phyloP scores from a whole-genome alignment of 257 asterid genomes.

The Plantago ovata region DNA sequence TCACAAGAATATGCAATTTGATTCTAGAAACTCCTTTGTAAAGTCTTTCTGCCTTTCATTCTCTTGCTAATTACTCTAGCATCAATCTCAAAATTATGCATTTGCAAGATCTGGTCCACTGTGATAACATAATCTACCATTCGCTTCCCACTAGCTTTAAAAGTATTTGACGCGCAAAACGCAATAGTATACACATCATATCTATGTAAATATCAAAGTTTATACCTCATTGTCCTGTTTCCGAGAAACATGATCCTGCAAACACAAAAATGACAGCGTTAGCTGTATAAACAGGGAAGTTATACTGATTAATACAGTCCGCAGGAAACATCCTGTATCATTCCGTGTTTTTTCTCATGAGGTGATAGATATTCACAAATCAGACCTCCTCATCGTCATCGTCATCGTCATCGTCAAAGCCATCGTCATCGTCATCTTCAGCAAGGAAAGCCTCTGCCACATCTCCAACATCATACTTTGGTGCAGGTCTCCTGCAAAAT shows the following conservation, averaged over 20 bases:
- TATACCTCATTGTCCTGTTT: slow-evolving; percentile 81
- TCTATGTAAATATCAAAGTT: not conserved
- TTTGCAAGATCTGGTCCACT: too few relatives aligned
- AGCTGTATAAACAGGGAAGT: slow-evolving; percentile 13
- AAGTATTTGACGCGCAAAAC: too few relatives aligned
- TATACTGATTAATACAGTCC: slow-evolving; percentile 10
- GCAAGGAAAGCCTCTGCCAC: too few relatives aligned
- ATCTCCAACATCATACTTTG: slow-evolving; percentile 80
- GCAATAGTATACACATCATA: slow-evolving; percentile 2
- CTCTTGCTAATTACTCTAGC: too few relatives aligned
- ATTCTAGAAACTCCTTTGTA: too few relatives aligned
- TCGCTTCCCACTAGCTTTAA: too few relatives aligned
- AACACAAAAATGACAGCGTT: slow-evolving; percentile 18
- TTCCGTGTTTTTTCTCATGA: not conserved
- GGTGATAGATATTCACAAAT: too few relatives aligned
- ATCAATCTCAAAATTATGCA: too few relatives aligned
- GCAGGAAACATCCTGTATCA: slow-evolving; percentile 7
- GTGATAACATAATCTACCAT: too few relatives aligned
- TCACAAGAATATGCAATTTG: slow-evolving; percentile 5
- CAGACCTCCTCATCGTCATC: slow-evolving; percentile 72
- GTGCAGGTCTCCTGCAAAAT: slow-evolving; percentile 78
- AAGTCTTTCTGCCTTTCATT: too few relatives aligned
- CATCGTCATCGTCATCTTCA: slow-evolving; percentile 92
- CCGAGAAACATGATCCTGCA: slow-evolving; percentile 71
- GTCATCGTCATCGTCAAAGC: slow-evolving; percentile 79